Base-by-base conservation (phyloP, 1,284 basidiomycete genomes). In the Sparassis latifolia region DNA sequence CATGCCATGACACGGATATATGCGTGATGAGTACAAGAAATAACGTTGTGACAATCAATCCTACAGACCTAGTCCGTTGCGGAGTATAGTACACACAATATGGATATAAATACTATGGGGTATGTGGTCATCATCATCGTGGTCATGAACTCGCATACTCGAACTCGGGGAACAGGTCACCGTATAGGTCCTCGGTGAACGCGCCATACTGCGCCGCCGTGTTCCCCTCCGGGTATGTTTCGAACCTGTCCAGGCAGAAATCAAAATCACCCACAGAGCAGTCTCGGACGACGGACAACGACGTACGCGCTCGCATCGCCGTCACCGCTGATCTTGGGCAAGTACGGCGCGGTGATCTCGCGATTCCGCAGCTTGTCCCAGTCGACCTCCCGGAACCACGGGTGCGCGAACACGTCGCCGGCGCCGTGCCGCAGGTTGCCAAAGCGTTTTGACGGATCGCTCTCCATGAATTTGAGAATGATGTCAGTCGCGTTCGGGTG, bases 361-460 rank as follows among this genome's bases (percentile, higher is more conserved):
- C 92, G 75, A 47, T 80, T 77, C 62, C 80, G 82, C 50, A 99
- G 72, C 67, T 86, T 84, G 52, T 83, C 82, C 96, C 96, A 99
- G 59, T 96, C 91, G 27, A 99, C 96, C 69, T 99, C 97, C 44
- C 82, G 78, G 64, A 97, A 98, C 96, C 96, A 98, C n/a, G 84
- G 78, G 66, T 98, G 96, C 6, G 85, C 85, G 62, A 98, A 97
- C 53, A 99, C 94, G 67, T 98, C 96, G 32, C 86, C 86, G 10
- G 91, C 90, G n/a, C 95, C 96, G 55, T 92, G 81, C 43, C 82
- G 79, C 74, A 98, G 67, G 71, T 99, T 99, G 4, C 97, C 96
- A 65, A 87, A 97, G 12, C 96, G 86, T 66, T 91, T 89, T 35
- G 91, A 89, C 1, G 97, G 82, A 63, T 99, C 93, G 40, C 82